These are phyloP conservation scores for Paramarasmius palmivorus DNA, from an alignment of 1,284 basidiomycete species.

Conservation along the genomic window DNA sequence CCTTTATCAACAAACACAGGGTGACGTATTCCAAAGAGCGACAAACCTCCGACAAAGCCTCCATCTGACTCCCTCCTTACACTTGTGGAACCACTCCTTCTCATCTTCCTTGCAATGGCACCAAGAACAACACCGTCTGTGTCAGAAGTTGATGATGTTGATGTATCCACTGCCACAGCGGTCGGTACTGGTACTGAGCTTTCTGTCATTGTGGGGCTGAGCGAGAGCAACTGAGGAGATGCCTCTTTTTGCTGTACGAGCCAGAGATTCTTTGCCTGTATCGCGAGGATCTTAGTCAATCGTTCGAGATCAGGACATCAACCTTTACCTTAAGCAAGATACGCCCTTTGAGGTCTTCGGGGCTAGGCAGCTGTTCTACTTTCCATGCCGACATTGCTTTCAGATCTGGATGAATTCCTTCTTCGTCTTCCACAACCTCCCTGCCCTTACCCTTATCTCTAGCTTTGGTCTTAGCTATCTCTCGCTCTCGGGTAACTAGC, in stretches of 20 bases:
- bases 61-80: not conserved
- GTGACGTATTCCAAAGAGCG: not conserved
- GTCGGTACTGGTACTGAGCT: slow-evolving; percentile 40
- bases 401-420: not conserved
- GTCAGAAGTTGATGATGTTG: slow-evolving; percentile 48
- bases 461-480: not conserved
- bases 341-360: slow-evolving; percentile 79
- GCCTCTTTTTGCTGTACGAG: slow-evolving; percentile 17
- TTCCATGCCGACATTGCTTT: slow-evolving; percentile 3
- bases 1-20: not conserved
- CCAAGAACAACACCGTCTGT: slow-evolving; percentile 24
- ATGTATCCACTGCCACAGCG: slow-evolving; percentile 36
- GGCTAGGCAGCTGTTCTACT: slow-evolving; percentile 68
- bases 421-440: not conserved
- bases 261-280: slow-evolving; percentile 64
- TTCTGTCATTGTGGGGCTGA: slow-evolving; percentile 21
- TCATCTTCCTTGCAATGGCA: too few species aligned
- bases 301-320: not conserved
- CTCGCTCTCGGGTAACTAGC: slow-evolving; percentile 10
- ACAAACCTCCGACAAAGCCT: slow-evolving; percentile 1
- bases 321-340: slow-evolving; percentile 81
- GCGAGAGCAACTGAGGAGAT: slow-evolving; percentile 14
- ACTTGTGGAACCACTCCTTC: not conserved
- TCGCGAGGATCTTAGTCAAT: not conserved
- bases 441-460: not conserved